These are phyloP conservation scores for Domatiomyces globalis DNA, from an alignment of 2,329 filamentous ascomycete species.

Conservation along the genomic window DNA sequence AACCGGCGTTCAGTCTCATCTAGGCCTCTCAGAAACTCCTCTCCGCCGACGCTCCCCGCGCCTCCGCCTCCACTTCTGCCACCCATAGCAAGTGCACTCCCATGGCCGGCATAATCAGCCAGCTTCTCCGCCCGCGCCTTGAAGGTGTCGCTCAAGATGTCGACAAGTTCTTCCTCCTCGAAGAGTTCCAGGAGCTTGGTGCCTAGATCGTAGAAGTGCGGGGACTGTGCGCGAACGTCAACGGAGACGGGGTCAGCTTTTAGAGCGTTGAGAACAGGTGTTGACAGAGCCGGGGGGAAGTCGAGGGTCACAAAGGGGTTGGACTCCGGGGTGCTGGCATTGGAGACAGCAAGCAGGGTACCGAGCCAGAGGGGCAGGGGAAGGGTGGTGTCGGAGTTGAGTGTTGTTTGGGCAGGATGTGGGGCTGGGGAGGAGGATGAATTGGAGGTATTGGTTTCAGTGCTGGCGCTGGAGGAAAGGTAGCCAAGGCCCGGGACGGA, in stretches of 20 bases:
- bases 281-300: slow-evolving; percentile 61
- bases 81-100: no score
- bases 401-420: slow-evolving; percentile 30
- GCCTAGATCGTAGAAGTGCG: slow-evolving; percentile 77
- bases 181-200: slow-evolving; percentile 80
- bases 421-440: not conserved
- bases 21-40: slow-evolving; percentile 73
- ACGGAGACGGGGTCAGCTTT: slow-evolving; percentile 82
- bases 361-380: slow-evolving; percentile 86
- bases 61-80: slow-evolving; percentile 4
- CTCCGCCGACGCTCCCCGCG: slow-evolving; percentile 37
- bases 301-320: slow-evolving; percentile 62
- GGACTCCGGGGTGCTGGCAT: slow-evolving; percentile 15
- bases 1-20: slow-evolving; percentile 78
- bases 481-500: slow-evolving; percentile 77
- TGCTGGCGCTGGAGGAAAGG: slow-evolving; percentile 65
- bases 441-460: slow-evolving; percentile 25
- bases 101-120: not conserved
- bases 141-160: slow-evolving; percentile 20
- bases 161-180: slow-evolving; percentile 63
- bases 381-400: slow-evolving; percentile 68
- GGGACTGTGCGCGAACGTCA: slow-evolving; percentile 65
- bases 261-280: slow-evolving; percentile 72
- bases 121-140: not conserved
- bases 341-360: slow-evolving; percentile 68